Evolutionary conservation across 2,329 filamentous ascomycete genomes (phyloP).

Genomic region (Aureobasidium sp.): DNA sequence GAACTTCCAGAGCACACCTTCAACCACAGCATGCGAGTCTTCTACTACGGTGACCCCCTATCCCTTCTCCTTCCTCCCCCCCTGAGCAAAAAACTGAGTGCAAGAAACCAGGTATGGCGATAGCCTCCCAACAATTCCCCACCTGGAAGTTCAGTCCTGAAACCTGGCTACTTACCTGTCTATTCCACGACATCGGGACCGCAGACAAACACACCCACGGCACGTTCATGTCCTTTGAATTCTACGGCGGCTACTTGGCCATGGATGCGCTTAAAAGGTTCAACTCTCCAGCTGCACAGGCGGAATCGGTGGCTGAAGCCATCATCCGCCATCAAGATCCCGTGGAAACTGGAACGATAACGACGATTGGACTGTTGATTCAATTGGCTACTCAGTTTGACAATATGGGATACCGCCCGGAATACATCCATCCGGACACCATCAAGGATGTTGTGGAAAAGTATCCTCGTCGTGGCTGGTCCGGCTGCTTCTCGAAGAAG

Average conservation of each 20-base stretch:
- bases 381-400: slow-evolving; percentile 23
- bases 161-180: slow-evolving; percentile 53
- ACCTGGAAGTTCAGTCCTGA: slow-evolving; percentile 27
- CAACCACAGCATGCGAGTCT: slow-evolving; percentile 64
- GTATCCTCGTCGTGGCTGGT: slow-evolving; percentile 21
- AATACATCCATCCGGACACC: slow-evolving; percentile 19
- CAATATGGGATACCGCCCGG: slow-evolving; percentile 22
- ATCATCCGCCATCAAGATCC: slow-evolving; percentile 63
- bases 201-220: slow-evolving; percentile 46
- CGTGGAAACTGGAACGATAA: slow-evolving; percentile 18
- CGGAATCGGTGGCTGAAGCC: slow-evolving; percentile 60
- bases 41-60: slow-evolving; percentile 47
- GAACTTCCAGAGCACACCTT: slow-evolving; percentile 47
- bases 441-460: slow-evolving; percentile 21
- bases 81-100: background rate
- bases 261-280: slow-evolving; percentile 43
- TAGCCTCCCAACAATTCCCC: slow-evolving; percentile 5
- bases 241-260: slow-evolving; percentile 54
- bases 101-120: background rate
- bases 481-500: slow-evolving; percentile 20
- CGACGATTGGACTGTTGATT: slow-evolving; percentile 21
- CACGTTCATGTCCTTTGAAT: slow-evolving; percentile 63
- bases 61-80: no score
- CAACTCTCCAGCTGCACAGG: slow-evolving; percentile 46
- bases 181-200: slow-evolving; percentile 69